Conservation (phyloP, 768 basidiomycete genomes). For the Podaxis sp. region DNA sequence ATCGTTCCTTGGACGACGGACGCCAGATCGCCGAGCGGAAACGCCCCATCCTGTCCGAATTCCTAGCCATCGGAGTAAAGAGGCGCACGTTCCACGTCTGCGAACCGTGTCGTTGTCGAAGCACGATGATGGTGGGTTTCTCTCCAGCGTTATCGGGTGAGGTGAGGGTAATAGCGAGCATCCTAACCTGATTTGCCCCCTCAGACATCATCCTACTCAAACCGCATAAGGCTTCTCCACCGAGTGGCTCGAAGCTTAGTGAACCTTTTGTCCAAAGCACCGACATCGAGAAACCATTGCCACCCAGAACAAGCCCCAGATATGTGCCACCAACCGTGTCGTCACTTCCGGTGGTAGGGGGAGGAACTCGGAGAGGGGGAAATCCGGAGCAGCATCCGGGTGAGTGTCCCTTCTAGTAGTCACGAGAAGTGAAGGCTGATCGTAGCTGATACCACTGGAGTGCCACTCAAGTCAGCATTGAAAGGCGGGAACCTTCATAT, state of each 20-base stretch:
- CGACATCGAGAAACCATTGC: neutral
- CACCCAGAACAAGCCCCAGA: neutral
- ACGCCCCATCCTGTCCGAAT: neutral
- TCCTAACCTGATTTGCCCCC: neutral
- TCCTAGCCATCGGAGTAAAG: slow-evolving; percentile 5
- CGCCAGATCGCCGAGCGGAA: slow-evolving; percentile 4
- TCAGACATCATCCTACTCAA: slow-evolving; percentile 4
- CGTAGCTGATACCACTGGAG: neutral
- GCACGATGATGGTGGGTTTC: slow-evolving; percentile 6
- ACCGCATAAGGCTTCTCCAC: slow-evolving; percentile 1
- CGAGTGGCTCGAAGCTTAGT: neutral
- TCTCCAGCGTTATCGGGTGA: neutral
- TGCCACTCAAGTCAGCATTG: slow-evolving; percentile 11
- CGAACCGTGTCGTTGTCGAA: slow-evolving; percentile 10
- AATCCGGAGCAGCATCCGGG: slow-evolving; percentile 5
- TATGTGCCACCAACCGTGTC: neutral
- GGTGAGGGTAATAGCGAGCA: neutral
- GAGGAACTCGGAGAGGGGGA: neutral
- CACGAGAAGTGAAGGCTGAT: neutral
- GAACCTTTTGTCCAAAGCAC: neutral
- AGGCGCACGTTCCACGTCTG: slow-evolving; percentile 3
- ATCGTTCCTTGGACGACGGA: slow-evolving; percentile 9
- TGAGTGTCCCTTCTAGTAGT: neutral
- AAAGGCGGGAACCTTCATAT: slow-evolving; percentile 1
- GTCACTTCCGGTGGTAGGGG: neutral